phyloP scores from a whole-genome alignment of 2,329 filamentous ascomycete genomes.

The Lachnellula hyalina region DNA sequence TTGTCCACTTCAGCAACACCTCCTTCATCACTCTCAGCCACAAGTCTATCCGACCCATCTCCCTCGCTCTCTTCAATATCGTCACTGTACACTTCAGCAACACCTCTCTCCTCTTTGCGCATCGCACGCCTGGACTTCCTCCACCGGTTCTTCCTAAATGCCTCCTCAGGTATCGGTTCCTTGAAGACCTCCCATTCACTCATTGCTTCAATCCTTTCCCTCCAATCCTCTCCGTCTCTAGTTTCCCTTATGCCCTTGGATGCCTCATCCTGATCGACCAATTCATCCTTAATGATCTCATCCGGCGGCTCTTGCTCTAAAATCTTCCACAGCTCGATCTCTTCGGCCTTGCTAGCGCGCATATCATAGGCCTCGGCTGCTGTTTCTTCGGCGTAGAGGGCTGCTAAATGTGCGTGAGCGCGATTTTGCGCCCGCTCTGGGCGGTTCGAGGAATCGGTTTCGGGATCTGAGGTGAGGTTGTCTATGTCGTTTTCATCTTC shows the following conservation, averaged over 20 bases:
- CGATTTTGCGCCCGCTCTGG: background rate
- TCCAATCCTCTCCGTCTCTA: conserved; percentile 22
- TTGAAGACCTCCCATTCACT: conserved; percentile 29
- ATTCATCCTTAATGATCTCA: conserved; percentile 18
- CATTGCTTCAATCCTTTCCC: conserved; percentile 23
- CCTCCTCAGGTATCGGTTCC: conserved; percentile 15
- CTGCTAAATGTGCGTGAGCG: background rate
- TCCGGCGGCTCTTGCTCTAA: conserved; percentile 25
- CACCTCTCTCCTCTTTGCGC: conserved; percentile 4
- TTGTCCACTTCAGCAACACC: too few species aligned
- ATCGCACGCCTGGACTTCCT: conserved; percentile 12
- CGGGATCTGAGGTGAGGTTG: background rate
- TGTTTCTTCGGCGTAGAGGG: conserved; percentile 18
- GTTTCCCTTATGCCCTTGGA: background rate
- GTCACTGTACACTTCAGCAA: background rate
- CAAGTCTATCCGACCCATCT: background rate
- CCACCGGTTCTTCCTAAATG: conserved; percentile 21
- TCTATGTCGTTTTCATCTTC: background rate
- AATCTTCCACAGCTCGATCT: conserved; percentile 26
- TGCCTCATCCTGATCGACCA: conserved; percentile 1
- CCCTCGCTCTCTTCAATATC: background rate
- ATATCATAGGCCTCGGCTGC: conserved; percentile 27
- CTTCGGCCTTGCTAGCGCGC: conserved; percentile 22
- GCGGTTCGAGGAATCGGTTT: background rate
- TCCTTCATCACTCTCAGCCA: background rate